Evolutionary conservation across 805 yeast genomes (phyloP).

Genomic region (Yarrowia deformans): DNA sequence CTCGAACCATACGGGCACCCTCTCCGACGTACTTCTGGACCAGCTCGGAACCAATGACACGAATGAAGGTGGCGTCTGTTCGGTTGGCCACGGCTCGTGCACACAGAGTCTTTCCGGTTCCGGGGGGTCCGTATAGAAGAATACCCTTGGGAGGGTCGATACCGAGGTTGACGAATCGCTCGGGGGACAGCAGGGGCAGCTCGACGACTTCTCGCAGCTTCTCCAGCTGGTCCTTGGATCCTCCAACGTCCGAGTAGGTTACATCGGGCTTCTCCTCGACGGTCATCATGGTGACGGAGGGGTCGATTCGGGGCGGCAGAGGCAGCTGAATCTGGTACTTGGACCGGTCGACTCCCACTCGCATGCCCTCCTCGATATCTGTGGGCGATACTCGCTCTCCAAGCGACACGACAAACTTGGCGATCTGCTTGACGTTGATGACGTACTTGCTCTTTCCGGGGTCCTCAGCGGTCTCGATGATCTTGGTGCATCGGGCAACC

Average conservation of each 20-base stretch:
- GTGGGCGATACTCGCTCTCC: conserved; percentile 98
- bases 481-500: conserved; percentile 98
- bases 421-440: conserved; percentile 96
- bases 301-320: conserved; percentile 96
- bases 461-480: conserved; percentile 64
- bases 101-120: conserved; percentile 97
- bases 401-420: conserved; percentile 94
- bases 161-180: conserved; percentile 94
- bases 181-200: conserved; percentile 91
- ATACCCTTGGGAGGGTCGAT: conserved; percentile 99
- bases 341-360: conserved; percentile 98
- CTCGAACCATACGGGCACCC: conserved; percentile 99
- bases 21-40: conserved; percentile 99
- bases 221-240: conserved; percentile 98
- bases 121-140: conserved; percentile 96
- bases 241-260: conserved; percentile 97
- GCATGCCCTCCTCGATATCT: conserved; percentile 99
- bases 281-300: conserved; percentile 99
- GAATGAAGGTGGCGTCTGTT: conserved; percentile 97
- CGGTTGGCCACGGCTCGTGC: conserved; percentile 99
- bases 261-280: conserved; percentile 98
- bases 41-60: conserved; percentile 97
- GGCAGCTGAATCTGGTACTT: conserved; percentile 97
- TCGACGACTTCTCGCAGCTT: conserved; percentile 96
- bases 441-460: conserved; percentile 92